These are phyloP conservation scores for Tricholomella constricta DNA, from an alignment of 768 basidiomycete species.

Conservation along the genomic window DNA sequence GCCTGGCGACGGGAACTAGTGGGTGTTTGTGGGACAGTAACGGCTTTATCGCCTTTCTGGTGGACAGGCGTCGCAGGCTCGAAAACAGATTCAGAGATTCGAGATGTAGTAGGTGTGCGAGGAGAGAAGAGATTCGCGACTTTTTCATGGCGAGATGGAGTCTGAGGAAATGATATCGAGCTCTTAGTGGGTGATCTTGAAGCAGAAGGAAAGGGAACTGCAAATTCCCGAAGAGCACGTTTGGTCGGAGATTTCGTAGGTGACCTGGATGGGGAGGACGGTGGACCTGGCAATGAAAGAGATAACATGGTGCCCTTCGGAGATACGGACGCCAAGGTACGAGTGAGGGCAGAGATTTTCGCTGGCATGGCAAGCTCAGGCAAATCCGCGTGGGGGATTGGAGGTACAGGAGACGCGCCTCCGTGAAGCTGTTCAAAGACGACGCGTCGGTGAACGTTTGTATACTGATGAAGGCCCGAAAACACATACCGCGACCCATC, in stretches of 20 bases:
- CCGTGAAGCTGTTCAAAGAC: conserved; percentile 49
- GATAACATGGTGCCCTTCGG: conserved; percentile 57
- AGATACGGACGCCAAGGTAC: conserved; percentile 70
- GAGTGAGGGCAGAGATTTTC: conserved; percentile 70
- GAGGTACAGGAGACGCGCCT: conserved; percentile 44
- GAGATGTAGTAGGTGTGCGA: conserved; percentile 45
- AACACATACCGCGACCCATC: conserved; percentile 62
- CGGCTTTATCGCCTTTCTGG: conserved; percentile 55
- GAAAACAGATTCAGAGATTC: conserved; percentile 32
- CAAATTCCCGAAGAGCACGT: conserved; percentile 27
- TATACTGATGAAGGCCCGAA: not conserved
- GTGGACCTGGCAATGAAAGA: conserved; percentile 41
- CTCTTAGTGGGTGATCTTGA: conserved; percentile 48
- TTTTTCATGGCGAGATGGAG: conserved; percentile 56
- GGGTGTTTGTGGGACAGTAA: conserved; percentile 67
- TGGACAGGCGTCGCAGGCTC: conserved; percentile 68
- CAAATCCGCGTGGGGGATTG: conserved; percentile 65
- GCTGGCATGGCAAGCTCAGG: conserved; percentile 53
- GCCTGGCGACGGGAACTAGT: conserved; percentile 77
- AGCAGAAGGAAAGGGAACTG: conserved; percentile 48
- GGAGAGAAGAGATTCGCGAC: conserved; percentile 45
- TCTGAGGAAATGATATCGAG: conserved; percentile 59
- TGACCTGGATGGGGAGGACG: conserved; percentile 41
- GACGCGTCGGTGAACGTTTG: conserved; percentile 7
- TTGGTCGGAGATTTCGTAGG: conserved; percentile 44